These are phyloP conservation scores for Prunus yedoensis DNA, from an alignment of 331 rosid genomes.

Conservation along the genomic window DNA sequence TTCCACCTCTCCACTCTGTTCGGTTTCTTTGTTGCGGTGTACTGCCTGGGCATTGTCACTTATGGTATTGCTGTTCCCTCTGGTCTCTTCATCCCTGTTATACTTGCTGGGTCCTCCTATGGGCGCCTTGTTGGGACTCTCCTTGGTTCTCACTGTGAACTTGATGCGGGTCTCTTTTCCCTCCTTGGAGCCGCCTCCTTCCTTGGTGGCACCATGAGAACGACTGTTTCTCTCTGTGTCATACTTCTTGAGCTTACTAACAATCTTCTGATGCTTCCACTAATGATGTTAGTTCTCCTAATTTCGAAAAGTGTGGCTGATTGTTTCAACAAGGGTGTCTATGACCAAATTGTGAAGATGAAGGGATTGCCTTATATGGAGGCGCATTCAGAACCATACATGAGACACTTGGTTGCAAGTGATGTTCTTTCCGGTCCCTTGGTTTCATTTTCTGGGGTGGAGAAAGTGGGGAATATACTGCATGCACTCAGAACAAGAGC, in stretches of 20 bases:
- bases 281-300: conserved; percentile 71
- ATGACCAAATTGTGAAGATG: conserved; percentile 73
- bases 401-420: conserved; percentile 61
- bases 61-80: conserved; percentile 91
- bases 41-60: conserved; percentile 67
- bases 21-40: conserved; percentile 61
- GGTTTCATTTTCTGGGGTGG: conserved; percentile 61
- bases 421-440: conserved; percentile 81
- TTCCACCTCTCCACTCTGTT: conserved; percentile 59
- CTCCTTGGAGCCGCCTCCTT: conserved; percentile 83
- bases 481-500: conserved; percentile 49
- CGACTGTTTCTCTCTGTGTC: conserved; percentile 70
- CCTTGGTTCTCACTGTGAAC: conserved; percentile 48
- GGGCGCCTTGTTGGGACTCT: conserved; percentile 71
- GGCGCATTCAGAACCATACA: conserved; percentile 91
- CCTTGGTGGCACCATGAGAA: conserved; percentile 83
- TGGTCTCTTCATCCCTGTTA: conserved; percentile 92
- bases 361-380: conserved; percentile 90
- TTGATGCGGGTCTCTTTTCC: conserved; percentile 68
- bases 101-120: conserved; percentile 83
- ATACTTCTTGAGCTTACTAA: conserved; percentile 79
- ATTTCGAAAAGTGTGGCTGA: conserved; percentile 74
- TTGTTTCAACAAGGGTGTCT: conserved; percentile 79
- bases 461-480: conserved; percentile 59
- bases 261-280: conserved; percentile 66